Base-by-base conservation (phyloP, 495 filamentous ascomycete genomes). In the Aspergillus sclerotiicarbonarius region DNA sequence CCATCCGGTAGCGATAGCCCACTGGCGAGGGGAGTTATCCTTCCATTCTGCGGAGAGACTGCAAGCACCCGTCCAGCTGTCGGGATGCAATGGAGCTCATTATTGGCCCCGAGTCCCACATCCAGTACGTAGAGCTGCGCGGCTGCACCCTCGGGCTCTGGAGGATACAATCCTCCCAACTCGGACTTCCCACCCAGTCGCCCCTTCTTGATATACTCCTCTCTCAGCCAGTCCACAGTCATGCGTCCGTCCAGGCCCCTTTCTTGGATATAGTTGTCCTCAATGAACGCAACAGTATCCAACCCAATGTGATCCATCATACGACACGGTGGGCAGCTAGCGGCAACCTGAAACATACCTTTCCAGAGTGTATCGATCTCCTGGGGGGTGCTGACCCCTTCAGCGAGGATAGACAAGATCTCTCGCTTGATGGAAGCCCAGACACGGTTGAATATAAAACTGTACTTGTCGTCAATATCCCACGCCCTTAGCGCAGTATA, bases 341-440 rank as follows among this genome's bases (percentile, higher is more conserved):
- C 62, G 15, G 49, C 45, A 8, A 54, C 20, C 41, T 62, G 64
- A 51, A 72, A 74, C 62, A 74, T 69, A 15, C 67, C 57, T 31
- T 67, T 59, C 70, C 68, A 72, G 0, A 74, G 53, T 9, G 67
- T 30, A 39, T 85, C 81, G 30, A 85, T 76, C 52, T 82, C 76
- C 13, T 66, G 63, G 0, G 82, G 75, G 4, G 65, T 62, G 33
- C 65, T 70, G 13, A 84, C 80, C 0, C 75, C 80, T 25, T 84
- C 80, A 2, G 73, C 63, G 5, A 86, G 67, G 12, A 85, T 77
- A 16, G 62, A 65, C 20, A 85, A 54, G 15, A 71, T 72, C 57
- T 84, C 82, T 5, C 80, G 72, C 62, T 85, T 83, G 56, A 84
- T 68, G 6, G 81, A 80, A 0, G 79, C 82, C 81, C 81, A 86